phyloP scores from a whole-genome alignment of 2,329 filamentous ascomycete species.

The Claviceps lovelessii region DNA sequence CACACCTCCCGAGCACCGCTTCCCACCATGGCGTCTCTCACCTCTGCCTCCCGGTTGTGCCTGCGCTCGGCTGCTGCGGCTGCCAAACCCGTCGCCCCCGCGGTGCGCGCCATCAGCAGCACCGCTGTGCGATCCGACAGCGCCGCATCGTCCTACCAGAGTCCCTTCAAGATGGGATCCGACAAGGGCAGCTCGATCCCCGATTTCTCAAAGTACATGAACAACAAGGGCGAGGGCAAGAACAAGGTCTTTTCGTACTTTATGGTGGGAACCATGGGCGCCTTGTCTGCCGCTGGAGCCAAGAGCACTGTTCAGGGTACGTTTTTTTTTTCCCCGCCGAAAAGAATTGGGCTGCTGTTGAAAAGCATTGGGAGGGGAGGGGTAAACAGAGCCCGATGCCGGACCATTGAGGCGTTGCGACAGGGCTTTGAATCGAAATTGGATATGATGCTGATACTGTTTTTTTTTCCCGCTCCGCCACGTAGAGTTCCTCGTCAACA shows the following conservation, averaged over 20 bases:
- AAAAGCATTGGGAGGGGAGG: background rate
- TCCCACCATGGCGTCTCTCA: constrained; percentile 49
- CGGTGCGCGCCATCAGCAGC: constrained; percentile 42
- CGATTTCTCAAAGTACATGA: constrained; percentile 78
- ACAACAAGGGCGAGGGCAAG: constrained; percentile 47
- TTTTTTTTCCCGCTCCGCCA: constrained; percentile 4
- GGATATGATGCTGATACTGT: constrained; percentile 15
- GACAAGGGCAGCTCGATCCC: constrained; percentile 57
- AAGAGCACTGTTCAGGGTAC: constrained; percentile 97
- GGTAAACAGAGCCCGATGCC: background rate
- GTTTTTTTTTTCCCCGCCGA: constrained; percentile 18
- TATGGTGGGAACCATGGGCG: constrained; percentile 92
- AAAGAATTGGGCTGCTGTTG: background rate
- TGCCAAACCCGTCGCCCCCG: constrained; percentile 26
- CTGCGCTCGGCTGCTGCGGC: constrained; percentile 42
- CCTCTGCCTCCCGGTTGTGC: constrained; percentile 53
- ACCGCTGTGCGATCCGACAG: constrained; percentile 33
- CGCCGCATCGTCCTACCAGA: constrained; percentile 40
- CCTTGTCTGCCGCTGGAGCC: constrained; percentile 80
- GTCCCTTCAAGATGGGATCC: constrained; percentile 49
- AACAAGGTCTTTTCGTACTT: constrained; percentile 95
- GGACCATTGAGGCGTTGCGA: constrained; percentile 8
- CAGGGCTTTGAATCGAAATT: constrained; percentile 6
- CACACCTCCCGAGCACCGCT: constrained; percentile 1
- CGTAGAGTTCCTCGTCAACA: constrained; percentile 97